Evolutionary conservation across 352 stramenopile species (phyloP).

Genomic region (Blastocystis sp.): DNA sequence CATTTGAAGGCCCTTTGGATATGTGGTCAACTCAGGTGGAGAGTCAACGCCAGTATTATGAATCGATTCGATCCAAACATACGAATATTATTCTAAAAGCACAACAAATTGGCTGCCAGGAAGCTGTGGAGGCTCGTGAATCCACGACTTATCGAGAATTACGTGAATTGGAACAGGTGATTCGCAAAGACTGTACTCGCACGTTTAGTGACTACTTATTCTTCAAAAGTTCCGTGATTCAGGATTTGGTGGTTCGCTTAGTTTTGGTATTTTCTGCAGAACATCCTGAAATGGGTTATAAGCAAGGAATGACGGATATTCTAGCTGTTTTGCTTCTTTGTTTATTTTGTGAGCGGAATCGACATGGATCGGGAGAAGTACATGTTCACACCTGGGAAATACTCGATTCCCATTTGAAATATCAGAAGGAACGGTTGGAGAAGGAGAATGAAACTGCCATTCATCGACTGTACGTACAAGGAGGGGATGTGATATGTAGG

Average conservation of each 20-base stretch:
- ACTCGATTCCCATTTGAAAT: conserved; percentile 38
- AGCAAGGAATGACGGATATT: conserved; percentile 69
- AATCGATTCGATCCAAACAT: background rate
- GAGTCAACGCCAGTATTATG: background rate
- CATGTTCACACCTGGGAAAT: conserved; percentile 3
- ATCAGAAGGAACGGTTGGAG: background rate
- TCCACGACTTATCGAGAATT: background rate
- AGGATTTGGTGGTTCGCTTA: conserved; percentile 67
- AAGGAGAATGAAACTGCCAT: background rate
- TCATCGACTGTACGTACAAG: background rate
- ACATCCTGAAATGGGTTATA: conserved; percentile 67
- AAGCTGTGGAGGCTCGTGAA: background rate
- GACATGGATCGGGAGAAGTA: background rate
- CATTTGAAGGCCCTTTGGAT: background rate
- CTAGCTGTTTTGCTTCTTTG: conserved; percentile 64
- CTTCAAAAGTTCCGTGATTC: conserved; percentile 35
- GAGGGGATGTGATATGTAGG: background rate
- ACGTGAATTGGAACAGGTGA: background rate
- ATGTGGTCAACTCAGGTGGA: background rate
- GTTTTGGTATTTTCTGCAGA: conserved; percentile 64
- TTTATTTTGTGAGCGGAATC: conserved; percentile 46
- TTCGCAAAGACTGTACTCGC: conserved; percentile 52
- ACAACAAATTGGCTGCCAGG: background rate
- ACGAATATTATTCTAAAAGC: background rate
- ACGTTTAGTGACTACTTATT: conserved; percentile 59